phyloP scores from a whole-genome alignment of 2,329 filamentous ascomycete genomes.

The Massarina eburnea region DNA sequence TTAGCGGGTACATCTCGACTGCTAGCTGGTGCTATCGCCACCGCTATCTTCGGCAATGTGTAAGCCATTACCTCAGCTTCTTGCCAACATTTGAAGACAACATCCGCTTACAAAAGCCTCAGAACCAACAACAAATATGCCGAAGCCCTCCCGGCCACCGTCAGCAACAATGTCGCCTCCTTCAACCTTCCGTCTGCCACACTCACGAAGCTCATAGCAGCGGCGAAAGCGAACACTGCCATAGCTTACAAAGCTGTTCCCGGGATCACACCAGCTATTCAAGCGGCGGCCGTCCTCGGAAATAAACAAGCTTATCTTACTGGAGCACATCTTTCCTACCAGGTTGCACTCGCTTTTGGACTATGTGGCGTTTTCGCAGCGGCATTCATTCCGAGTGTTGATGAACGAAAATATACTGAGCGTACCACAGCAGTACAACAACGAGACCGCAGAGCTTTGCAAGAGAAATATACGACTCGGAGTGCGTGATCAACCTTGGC shows the following conservation, averaged over 20 bases:
- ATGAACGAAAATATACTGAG: too few relatives aligned
- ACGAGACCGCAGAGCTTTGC: too few relatives aligned
- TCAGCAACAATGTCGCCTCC: slow-evolving; percentile 17
- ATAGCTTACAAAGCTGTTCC: slow-evolving; percentile 30
- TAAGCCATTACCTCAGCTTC: neutral
- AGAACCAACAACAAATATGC: slow-evolving; percentile 34
- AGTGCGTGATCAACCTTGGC: too few relatives aligned
- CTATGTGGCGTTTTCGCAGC: too few relatives aligned
- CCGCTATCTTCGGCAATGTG: slow-evolving; percentile 2
- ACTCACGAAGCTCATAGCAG: slow-evolving; percentile 22
- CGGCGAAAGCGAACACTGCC: slow-evolving; percentile 25
- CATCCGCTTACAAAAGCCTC: neutral
- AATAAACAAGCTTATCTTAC: too few relatives aligned
- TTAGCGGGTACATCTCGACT: slow-evolving; percentile 32
- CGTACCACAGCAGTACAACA: too few relatives aligned
- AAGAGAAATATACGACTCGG: too few relatives aligned
- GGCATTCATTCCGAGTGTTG: too few relatives aligned
- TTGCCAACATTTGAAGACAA: neutral
- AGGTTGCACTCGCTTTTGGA: too few relatives aligned
- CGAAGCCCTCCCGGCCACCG: slow-evolving; percentile 11
- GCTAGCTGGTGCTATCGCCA: slow-evolving; percentile 31
- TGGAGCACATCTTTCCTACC: too few relatives aligned
- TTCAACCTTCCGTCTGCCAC: too few relatives aligned
- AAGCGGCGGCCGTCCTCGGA: slow-evolving; percentile 26
- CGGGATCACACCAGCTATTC: slow-evolving; percentile 29